These are phyloP conservation scores for Pyrenochaeta sp. DNA, from an alignment of 2,329 filamentous ascomycete species.

Conservation along the genomic window DNA sequence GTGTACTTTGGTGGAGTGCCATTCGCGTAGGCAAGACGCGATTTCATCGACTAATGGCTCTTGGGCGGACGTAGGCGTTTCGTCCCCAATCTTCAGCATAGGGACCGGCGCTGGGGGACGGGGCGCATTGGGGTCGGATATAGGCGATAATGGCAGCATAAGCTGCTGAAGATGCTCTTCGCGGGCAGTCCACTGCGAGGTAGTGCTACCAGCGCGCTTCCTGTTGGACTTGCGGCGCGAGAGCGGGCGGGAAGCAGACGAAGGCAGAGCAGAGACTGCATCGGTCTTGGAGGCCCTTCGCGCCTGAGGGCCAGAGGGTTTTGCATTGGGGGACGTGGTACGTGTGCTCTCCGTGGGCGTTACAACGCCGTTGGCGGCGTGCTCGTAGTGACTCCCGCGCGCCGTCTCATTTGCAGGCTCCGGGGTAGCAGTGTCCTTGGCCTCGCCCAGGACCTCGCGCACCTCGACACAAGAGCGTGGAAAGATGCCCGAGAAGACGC, in stretches of 20 bases:
- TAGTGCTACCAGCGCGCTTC: conserved; percentile 46
- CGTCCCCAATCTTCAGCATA: conserved; percentile 97
- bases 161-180: conserved; percentile 51
- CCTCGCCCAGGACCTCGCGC: conserved; percentile 82
- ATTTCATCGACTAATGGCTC: conserved; percentile 98
- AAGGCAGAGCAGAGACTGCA: conserved; percentile 32
- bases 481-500: conserved; percentile 99
- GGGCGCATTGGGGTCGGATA: conserved; percentile 69
- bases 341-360: conserved; percentile 50
- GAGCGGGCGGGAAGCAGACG: conserved; percentile 35
- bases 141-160: conserved; percentile 49
- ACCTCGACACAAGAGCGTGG: conserved; percentile 94
- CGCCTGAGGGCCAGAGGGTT: conserved; percentile 18
- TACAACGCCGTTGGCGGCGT: conserved; percentile 47
- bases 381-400: conserved; percentile 30
- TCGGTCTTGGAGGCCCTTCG: conserved; percentile 37
- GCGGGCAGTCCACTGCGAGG: conserved; percentile 50
- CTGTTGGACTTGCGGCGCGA: conserved; percentile 40
- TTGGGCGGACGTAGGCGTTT: conserved; percentile 86
- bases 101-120: conserved; percentile 92
- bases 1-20: conserved; percentile 97
- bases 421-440: conserved; percentile 31
- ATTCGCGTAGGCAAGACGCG: conserved; percentile 93
- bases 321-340: conserved; percentile 36
- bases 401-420: conserved; percentile 28